Percentiles rank a stretch among this genome's conserved stretches.
phyloP scores from a whole-genome alignment of 306 rosid genomes.

The Glycine tomentella region DNA sequence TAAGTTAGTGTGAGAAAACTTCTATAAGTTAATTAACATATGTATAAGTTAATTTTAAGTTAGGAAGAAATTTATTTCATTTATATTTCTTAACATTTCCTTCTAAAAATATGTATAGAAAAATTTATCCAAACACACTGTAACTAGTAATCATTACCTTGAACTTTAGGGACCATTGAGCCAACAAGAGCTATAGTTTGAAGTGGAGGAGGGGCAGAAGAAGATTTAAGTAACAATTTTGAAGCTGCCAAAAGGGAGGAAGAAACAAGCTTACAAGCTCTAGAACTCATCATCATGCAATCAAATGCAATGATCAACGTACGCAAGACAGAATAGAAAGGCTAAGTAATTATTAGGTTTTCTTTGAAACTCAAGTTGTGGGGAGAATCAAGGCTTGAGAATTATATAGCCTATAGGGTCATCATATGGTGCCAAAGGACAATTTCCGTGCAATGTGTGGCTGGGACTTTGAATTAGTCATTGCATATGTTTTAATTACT shows the following conservation, averaged over 20 bases:
- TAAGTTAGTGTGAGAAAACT: too few relatives aligned
- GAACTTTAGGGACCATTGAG: constrained; percentile 30
- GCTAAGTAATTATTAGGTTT: not conserved
- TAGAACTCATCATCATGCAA: constrained; percentile 52
- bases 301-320: not conserved
- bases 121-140: too few relatives aligned
- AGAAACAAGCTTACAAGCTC: constrained; percentile 45
- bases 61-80: too few relatives aligned
- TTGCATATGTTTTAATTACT: not conserved
- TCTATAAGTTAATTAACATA: too few relatives aligned
- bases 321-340: too few relatives aligned
- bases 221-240: constrained; percentile 39
- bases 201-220: constrained; percentile 36
- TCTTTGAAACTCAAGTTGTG: not conserved
- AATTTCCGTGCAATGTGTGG: constrained; percentile 46
- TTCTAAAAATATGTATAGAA: too few relatives aligned
- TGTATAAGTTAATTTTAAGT: too few relatives aligned
- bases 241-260: constrained; percentile 42
- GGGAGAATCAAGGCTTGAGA: constrained; percentile 30
- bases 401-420: constrained; percentile 21
- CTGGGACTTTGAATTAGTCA: constrained; percentile 52
- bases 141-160: constrained; percentile 26
- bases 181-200: constrained; percentile 34
- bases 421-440: not conserved
- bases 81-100: too few relatives aligned